These are phyloP conservation scores for Akanthomyces dipterigenus DNA, from an alignment of 2,329 filamentous ascomycete species.

Conservation along the genomic window DNA sequence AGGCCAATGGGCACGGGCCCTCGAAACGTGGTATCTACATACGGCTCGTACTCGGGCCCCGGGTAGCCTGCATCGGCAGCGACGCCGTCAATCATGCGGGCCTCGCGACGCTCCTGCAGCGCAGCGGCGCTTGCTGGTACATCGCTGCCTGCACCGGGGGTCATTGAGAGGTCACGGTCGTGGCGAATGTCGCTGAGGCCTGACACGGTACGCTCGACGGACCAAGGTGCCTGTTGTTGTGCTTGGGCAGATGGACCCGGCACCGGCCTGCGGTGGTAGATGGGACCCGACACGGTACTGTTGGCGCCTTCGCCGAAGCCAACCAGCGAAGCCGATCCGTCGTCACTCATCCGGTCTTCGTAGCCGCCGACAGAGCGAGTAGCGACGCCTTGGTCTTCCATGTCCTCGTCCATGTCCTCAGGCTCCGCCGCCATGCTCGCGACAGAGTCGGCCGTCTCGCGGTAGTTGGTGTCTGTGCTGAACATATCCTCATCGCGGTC, in stretches of 20 bases:
- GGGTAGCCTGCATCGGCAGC: conserved; percentile 49
- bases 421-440: conserved; percentile 44
- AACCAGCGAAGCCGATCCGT: conserved; percentile 75
- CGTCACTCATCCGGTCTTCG: conserved; percentile 76
- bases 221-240: conserved; percentile 30
- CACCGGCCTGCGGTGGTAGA: conserved; percentile 49
- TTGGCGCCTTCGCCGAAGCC: conserved; percentile 90
- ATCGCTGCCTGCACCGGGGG: conserved; percentile 27
- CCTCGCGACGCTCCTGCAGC: conserved; percentile 49
- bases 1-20: conserved; percentile 43
- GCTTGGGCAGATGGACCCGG: conserved; percentile 32
- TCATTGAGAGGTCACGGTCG: conserved; percentile 17
- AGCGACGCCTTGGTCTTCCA: conserved; percentile 38
- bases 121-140: conserved; percentile 40
- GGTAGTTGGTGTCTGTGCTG: conserved; percentile 59
- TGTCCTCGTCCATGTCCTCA: conserved; percentile 48
- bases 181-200: conserved; percentile 38
- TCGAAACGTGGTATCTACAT: conserved; percentile 59
- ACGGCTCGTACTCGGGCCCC: conserved; percentile 43
- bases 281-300: conserved; percentile 75
- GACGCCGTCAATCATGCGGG: conserved; percentile 61
- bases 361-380: conserved; percentile 43
- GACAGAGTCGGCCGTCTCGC: conserved; percentile 51
- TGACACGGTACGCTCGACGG: conserved; percentile 44
- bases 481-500: conserved; percentile 60